Conservation (phyloP, 2,329 filamentous ascomycete genomes). For the Talaromyces islandicus region DNA sequence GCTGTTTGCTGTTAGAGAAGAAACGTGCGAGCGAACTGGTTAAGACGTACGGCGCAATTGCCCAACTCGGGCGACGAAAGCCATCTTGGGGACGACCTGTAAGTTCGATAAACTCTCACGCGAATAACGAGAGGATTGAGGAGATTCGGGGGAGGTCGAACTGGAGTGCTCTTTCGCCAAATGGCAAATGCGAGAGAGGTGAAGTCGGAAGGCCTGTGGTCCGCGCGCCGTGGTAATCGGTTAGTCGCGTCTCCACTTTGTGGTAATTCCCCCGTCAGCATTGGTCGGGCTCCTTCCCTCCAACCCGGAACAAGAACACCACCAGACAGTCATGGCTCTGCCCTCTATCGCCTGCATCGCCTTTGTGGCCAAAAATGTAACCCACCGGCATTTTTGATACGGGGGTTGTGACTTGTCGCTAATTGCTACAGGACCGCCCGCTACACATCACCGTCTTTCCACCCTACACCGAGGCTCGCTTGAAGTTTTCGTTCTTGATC, state of each 20-base stretch:
- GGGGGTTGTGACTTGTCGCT: not conserved
- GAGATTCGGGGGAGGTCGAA: not conserved
- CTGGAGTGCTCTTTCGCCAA: not conserved
- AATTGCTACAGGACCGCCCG: slow-evolving; percentile 73
- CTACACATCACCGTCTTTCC: slow-evolving; percentile 90
- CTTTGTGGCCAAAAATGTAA: slow-evolving; percentile 86
- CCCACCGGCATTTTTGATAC: slow-evolving; percentile 15
- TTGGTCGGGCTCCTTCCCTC: not conserved
- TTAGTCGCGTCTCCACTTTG: not conserved
- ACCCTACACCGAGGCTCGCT: slow-evolving; percentile 56
- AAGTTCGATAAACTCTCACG: not conserved
- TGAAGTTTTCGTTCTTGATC: slow-evolving; percentile 88
- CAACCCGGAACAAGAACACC: not conserved
- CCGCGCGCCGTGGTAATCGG: not conserved
- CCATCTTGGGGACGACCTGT: slow-evolving; percentile 2
- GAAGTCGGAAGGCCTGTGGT: not conserved
- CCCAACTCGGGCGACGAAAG: slow-evolving; percentile 8
- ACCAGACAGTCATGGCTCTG: slow-evolving; percentile 34
- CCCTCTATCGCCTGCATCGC: slow-evolving; percentile 89
- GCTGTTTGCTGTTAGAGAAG: slow-evolving; percentile 19
- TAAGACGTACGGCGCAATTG: slow-evolving; percentile 11
- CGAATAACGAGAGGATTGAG: not conserved
- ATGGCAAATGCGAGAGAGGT: not conserved
- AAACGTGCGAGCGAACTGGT: slow-evolving; percentile 5
- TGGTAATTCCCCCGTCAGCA: not conserved